A percentile compares a stretch with the other conserved stretches of the same genome.
Evolutionary conservation across 2,329 filamentous ascomycete genomes (phyloP).

Genomic region (Thelonectria discophora): DNA sequence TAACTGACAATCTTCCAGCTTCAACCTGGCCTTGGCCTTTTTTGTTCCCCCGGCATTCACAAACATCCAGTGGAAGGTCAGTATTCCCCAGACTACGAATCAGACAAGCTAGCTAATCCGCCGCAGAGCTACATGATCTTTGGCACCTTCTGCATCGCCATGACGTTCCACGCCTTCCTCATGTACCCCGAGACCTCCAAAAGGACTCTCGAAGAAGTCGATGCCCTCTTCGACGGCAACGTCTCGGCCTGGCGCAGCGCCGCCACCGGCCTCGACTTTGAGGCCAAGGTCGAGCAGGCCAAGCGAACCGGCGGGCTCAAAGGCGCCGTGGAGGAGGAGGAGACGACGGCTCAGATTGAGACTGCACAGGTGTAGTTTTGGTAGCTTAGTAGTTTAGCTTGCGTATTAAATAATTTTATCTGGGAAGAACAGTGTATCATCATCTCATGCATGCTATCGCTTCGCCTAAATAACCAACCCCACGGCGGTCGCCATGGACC

Average conservation of each 20-base stretch:
- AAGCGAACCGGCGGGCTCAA: constrained; percentile 35
- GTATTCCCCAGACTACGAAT: constrained; percentile 32
- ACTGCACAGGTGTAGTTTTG: constrained; percentile 15
- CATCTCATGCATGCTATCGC: no score
- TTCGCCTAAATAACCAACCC: no score
- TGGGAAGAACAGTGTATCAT: no score
- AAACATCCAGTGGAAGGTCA: constrained; percentile 60
- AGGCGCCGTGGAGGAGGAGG: constrained; percentile 25
- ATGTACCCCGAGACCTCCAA: constrained; percentile 63
- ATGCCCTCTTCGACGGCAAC: constrained; percentile 34
- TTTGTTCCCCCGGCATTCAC: constrained; percentile 50
- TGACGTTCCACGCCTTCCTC: constrained; percentile 57
- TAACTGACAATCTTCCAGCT: constrained; percentile 37
- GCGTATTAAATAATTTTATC: not conserved
- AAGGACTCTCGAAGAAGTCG: constrained; percentile 40
- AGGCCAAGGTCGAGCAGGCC: constrained; percentile 32
- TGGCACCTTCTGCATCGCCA: constrained; percentile 54
- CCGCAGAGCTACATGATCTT: constrained; percentile 47
- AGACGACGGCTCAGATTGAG: constrained; percentile 32
- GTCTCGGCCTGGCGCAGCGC: constrained; percentile 37
- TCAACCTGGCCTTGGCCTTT: constrained; percentile 52
- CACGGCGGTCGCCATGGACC: no score
- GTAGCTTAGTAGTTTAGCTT: no score
- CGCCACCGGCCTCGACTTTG: constrained; percentile 25
- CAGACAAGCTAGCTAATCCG: not conserved